These are phyloP conservation scores for Blastosporella zonata DNA, from an alignment of 1,284 basidiomycete species.

Conservation along the genomic window DNA sequence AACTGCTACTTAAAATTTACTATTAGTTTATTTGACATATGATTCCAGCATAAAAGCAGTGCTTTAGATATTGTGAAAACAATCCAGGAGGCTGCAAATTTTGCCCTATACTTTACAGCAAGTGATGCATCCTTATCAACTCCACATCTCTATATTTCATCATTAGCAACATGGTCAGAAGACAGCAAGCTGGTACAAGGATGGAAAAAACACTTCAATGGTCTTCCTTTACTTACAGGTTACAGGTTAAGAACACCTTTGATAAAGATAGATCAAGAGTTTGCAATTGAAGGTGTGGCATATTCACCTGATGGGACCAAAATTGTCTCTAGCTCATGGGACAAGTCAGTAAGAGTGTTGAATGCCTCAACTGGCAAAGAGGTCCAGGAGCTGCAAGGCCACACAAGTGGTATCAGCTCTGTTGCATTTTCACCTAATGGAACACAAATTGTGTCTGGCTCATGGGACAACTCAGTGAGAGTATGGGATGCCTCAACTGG, in stretches of 20 bases:
- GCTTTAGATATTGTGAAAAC: background rate
- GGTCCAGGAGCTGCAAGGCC: background rate
- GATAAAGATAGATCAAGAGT: too few relatives aligned
- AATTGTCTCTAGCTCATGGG: too few relatives aligned
- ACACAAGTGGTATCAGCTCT: background rate
- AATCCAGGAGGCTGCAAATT: slow-evolving; percentile 17
- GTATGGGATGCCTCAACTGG: background rate
- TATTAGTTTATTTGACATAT: background rate
- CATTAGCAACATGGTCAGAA: slow-evolving; percentile 15
- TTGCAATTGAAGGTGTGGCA: too few relatives aligned
- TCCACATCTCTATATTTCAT: slow-evolving; percentile 16
- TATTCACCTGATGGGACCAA: too few relatives aligned
- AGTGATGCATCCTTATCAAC: background rate
- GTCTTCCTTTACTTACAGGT: background rate
- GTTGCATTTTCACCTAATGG: background rate
- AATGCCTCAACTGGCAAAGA: background rate
- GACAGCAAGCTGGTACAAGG: background rate
- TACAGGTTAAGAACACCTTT: too few relatives aligned
- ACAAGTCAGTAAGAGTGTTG: background rate
- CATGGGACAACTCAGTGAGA: background rate
- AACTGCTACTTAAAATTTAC: too few relatives aligned
- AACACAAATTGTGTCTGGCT: background rate
- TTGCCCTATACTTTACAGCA: slow-evolving; percentile 8
- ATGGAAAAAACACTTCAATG: slow-evolving; percentile 5
- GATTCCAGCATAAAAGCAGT: background rate